Percentiles rank a stretch among this genome's conserved stretches.
These are phyloP conservation scores for Tilletia setariae DNA, from an alignment of 1,284 basidiomycete genomes.

Conservation along the genomic window DNA sequence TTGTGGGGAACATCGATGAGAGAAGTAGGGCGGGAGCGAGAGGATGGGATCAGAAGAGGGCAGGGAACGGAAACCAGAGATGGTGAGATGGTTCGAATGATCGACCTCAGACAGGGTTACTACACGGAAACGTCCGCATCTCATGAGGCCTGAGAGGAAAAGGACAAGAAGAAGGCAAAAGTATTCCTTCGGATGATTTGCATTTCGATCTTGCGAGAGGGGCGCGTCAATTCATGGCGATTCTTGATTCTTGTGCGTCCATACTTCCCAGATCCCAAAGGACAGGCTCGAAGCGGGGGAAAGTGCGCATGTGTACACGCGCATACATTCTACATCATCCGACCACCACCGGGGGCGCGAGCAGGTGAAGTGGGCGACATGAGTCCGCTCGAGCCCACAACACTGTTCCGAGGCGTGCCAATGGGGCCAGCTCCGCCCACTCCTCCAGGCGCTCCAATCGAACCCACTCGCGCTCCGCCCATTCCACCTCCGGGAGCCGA, in stretches of 20 bases:
- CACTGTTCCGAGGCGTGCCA: not conserved
- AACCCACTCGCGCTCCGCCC: not conserved
- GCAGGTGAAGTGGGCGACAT: slow-evolving; percentile 7
- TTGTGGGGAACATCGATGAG: not conserved
- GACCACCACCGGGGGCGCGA: not conserved
- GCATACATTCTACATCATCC: slow-evolving; percentile 6
- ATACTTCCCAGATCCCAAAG: no score
- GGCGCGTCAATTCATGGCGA: no score
- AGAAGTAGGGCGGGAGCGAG: not conserved
- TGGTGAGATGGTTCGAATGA: not conserved
- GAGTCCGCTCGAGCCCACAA: not conserved
- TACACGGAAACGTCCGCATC: no score
- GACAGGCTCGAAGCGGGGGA: not conserved
- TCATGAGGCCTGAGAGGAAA: not conserved
- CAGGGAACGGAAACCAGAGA: not conserved
- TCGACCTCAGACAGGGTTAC: not conserved
- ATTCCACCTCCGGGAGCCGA: not conserved
- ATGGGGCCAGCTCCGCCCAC: not conserved
- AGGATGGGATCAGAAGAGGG: not conserved
- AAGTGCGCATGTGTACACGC: not conserved
- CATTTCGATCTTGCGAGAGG: no score
- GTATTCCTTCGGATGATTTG: not conserved
- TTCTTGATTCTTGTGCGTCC: no score
- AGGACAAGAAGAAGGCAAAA: not conserved
- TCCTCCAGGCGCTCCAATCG: not conserved